These are phyloP conservation scores for Globisporangium abappressorium DNA, from an alignment of 352 stramenopile species.

Conservation along the genomic window DNA sequence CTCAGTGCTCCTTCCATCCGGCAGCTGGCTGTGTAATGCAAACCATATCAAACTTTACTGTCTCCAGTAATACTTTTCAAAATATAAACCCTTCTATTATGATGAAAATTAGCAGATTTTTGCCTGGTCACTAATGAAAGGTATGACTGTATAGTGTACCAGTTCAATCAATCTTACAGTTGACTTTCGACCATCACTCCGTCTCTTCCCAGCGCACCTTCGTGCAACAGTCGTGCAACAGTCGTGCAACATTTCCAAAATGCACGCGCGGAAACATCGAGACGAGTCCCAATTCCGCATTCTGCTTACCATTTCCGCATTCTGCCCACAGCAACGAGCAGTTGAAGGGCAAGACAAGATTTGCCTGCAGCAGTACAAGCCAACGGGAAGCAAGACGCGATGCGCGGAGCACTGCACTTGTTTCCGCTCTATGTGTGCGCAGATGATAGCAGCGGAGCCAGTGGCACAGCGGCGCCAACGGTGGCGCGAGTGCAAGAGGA, in stretches of 20 bases:
- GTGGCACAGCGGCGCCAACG: conserved; percentile 16
- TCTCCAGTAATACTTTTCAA: too few species aligned
- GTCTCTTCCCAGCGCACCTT: not conserved
- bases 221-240: conserved; percentile 22
- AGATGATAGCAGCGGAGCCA: conserved; percentile 10
- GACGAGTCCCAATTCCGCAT: conserved; percentile 14
- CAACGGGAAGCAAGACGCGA: conserved; percentile 17
- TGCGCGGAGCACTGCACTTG: conserved; percentile 55
- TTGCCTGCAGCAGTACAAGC: not conserved
- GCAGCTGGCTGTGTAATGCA: too few species aligned
- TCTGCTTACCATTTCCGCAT: conserved; percentile 17
- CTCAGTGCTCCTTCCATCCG: too few species aligned
- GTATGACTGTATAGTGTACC: conserved; percentile 11
- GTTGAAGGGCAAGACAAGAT: not conserved
- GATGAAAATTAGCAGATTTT: too few species aligned
- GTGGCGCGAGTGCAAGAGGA: conserved; percentile 24
- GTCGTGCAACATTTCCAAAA: conserved; percentile 27
- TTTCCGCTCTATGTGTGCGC: conserved; percentile 49
- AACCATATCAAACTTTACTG: too few species aligned
- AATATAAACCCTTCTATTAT: too few species aligned
- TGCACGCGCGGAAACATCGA: conserved; percentile 10
- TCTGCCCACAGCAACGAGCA: conserved; percentile 4
- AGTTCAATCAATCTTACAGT: conserved; percentile 1
- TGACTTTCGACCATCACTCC: conserved; percentile 16
- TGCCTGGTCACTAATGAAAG: too few species aligned